These are phyloP conservation scores for Solidago caesia DNA, from an alignment of 129 eudicot species.

Conservation along the genomic window DNA sequence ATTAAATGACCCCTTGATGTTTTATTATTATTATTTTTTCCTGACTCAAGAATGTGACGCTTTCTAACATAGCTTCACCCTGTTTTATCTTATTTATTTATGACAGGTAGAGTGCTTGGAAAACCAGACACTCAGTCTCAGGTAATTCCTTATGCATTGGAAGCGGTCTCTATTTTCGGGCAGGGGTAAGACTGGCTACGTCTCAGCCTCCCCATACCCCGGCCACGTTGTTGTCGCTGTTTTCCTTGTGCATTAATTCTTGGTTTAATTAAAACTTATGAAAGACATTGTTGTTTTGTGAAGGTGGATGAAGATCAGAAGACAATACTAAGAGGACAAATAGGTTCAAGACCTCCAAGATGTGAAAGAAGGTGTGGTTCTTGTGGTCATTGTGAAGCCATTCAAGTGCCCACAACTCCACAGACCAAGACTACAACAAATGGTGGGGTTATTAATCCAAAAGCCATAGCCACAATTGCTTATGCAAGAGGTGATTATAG, in stretches of 20 bases:
- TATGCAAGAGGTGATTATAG: slow-evolving; percentile 57
- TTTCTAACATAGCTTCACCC: slow-evolving; percentile 12
- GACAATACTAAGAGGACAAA: slow-evolving; percentile 47
- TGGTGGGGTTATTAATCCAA: slow-evolving; percentile 35
- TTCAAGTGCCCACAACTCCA: slow-evolving; percentile 86
- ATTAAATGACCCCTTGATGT: background rate
- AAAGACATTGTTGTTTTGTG: background rate
- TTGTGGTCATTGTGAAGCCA: slow-evolving; percentile 84
- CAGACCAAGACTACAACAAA: slow-evolving; percentile 32
- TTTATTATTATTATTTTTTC: background rate
- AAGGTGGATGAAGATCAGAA: slow-evolving; percentile 36
- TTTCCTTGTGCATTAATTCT: background rate
- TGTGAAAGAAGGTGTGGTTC: slow-evolving; percentile 76
- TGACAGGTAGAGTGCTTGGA: slow-evolving; percentile 47
- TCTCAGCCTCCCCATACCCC: no score
- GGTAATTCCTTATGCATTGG: slow-evolving; percentile 11
- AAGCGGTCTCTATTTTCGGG: no score
- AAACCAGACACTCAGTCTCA: slow-evolving; percentile 35
- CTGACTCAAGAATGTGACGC: background rate
- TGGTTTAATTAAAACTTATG: background rate
- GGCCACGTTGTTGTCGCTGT: no score
- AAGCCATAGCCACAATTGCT: slow-evolving; percentile 29
- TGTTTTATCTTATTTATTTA: slow-evolving; percentile 1
- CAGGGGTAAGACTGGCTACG: no score
- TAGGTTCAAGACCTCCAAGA: slow-evolving; percentile 90